Evolutionary conservation across 1,284 basidiomycete species (phyloP).

Genomic region (Inonotus obliquus): DNA sequence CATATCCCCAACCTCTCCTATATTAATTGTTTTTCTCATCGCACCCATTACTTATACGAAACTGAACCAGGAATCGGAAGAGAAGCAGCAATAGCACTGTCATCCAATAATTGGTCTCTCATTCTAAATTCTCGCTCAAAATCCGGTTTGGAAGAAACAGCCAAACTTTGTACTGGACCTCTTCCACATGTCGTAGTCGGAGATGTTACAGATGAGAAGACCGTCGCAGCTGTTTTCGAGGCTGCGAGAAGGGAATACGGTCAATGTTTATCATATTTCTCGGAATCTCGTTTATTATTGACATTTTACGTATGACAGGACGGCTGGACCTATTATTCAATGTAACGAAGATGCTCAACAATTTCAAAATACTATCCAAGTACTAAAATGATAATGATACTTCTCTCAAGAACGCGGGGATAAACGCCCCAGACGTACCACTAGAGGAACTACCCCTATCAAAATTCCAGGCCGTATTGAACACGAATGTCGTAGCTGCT

Average conservation of each 20-base stretch:
- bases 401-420: conserved; percentile 58
- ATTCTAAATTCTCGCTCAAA: conserved; percentile 53
- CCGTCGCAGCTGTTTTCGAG: conserved; percentile 57
- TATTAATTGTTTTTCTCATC: background rate
- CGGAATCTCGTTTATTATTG: background rate
- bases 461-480: conserved; percentile 58
- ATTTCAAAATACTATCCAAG: background rate
- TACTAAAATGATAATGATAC: background rate
- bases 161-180: conserved; percentile 39
- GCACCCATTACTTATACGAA: no score
- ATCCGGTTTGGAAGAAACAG: conserved; percentile 56
- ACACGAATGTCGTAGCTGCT: conserved; percentile 66
- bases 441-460: conserved; percentile 64
- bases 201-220: conserved; percentile 57
- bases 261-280: no score
- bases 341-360: conserved; percentile 35
- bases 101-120: conserved; percentile 54
- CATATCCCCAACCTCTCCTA: no score
- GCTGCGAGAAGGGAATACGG: conserved; percentile 55
- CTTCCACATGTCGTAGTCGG: conserved; percentile 48
- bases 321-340: conserved; percentile 79
- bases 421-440: conserved; percentile 41
- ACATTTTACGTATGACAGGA: conserved; percentile 34
- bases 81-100: conserved; percentile 41
- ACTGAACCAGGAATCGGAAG: conserved; percentile 31